phyloP scores from a whole-genome alignment of 768 basidiomycete species.

The Termitomyces sp. region DNA sequence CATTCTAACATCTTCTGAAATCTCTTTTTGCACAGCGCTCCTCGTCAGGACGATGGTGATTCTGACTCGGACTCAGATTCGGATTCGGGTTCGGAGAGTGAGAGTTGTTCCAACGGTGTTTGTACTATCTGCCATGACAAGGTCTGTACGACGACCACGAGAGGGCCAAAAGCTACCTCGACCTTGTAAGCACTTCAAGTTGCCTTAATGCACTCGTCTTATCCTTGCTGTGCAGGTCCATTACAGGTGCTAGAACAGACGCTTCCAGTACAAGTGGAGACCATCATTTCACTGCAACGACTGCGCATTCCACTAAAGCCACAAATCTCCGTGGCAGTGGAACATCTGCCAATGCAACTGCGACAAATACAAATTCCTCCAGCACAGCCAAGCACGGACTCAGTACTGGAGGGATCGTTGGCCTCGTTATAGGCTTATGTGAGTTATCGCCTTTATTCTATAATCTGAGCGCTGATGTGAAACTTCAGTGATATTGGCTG shows the following conservation, averaged over 20 bases:
- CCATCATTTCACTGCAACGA: neutral
- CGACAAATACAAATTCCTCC: neutral
- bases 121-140: conserved; percentile 8
- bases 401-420: neutral
- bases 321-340: neutral
- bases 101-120: conserved; percentile 16
- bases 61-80: conserved; percentile 1
- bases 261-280: neutral
- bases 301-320: neutral
- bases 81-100: conserved; percentile 10
- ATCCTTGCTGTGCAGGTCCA: neutral
- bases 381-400: neutral
- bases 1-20: neutral
- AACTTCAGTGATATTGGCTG: neutral
- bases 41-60: neutral
- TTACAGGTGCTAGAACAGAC: neutral
- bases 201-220: neutral
- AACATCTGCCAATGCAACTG: neutral
- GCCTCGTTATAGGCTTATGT: conserved; percentile 1
- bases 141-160: neutral
- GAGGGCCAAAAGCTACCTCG: neutral
- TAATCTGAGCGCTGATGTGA: neutral
- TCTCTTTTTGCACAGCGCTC: neutral
- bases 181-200: neutral
- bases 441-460: neutral